Base-by-base conservation (phyloP, 176 grass and related monocot species). In the Urochloa ruziziensis region DNA sequence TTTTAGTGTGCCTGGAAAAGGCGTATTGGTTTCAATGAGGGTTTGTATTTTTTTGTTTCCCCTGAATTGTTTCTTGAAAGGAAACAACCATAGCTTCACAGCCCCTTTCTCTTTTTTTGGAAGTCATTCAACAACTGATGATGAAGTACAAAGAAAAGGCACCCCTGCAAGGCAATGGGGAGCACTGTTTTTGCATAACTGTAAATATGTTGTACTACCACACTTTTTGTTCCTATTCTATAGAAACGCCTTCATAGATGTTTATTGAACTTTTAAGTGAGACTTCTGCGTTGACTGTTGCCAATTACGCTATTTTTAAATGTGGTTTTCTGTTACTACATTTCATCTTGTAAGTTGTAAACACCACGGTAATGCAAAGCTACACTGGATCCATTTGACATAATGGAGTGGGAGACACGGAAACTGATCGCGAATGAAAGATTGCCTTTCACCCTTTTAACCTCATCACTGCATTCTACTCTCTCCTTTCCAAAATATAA, bases 171-270 rank as follows among this genome's bases (percentile, higher is more conserved):
- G 65, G 74, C 11, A 74, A 56, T 7, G 48, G 21, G 56, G 11
- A 72, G 23, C 58, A 76, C 12, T 4, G 11, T 53, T 62, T 73
- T 78, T 72, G 59, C 59, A n/a, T 23, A 70, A 32, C 36, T 90
- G 88, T 86, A 90, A 25, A 83, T 86, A 86, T 52, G 8, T 37
- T 83, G 58, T 83, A 73, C 70, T 25, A 73, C 67, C 60, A 37
- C 36, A 86, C 12, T 67, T 33, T 58, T 12, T 2, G 46, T 18
- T 70, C 5, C 35, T 8, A 23, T 62, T 42, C 39, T 72, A 4
- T 5, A 10, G n/a, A n/a, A n/a, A n/a, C n/a, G n/a, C n/a, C n/a
- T n/a, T n/a, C n/a, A n/a, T n/a, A n/a, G n/a, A n/a, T n/a, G n/a
- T n/a, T 34, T 48, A 35, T 42, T 7, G 1, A 66, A 79, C n/a